These are phyloP conservation scores for Cordyceps militaris DNA, from an alignment of 2,329 filamentous ascomycete species.

Conservation along the genomic window DNA sequence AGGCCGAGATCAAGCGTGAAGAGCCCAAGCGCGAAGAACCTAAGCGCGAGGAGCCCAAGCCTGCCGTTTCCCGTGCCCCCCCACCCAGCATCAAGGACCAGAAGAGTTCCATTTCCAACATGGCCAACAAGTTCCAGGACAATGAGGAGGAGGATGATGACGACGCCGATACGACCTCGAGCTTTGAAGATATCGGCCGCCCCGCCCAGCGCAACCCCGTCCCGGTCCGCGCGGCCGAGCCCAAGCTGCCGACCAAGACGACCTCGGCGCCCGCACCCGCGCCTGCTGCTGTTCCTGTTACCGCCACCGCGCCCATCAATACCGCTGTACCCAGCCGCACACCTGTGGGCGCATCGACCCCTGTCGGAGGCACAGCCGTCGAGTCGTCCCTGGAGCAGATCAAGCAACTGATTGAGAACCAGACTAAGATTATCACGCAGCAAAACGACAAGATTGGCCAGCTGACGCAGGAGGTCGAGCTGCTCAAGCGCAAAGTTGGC, in stretches of 20 bases:
- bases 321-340: conserved; percentile 28
- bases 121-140: conserved; percentile 83
- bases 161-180: conserved; percentile 57
- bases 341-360: conserved; percentile 22
- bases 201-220: conserved; percentile 55
- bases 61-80: conserved; percentile 39
- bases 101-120: conserved; percentile 75
- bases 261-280: conserved; percentile 15
- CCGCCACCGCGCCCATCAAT: conserved; percentile 16
- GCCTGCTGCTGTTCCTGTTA: conserved; percentile 15
- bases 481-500: conserved; percentile 71
- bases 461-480: conserved; percentile 67
- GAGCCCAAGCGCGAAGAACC: conserved; percentile 37
- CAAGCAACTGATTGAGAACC: conserved; percentile 67
- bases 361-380: conserved; percentile 33
- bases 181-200: conserved; percentile 80
- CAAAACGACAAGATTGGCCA: conserved; percentile 69
- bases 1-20: conserved; percentile 28
- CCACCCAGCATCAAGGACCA: conserved; percentile 74
- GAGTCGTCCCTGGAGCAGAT: conserved; percentile 67
- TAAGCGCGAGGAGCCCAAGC: conserved; percentile 41
- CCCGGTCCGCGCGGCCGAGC: conserved; percentile 25
- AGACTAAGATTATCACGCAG: conserved; percentile 69
- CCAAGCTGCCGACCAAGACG: conserved; percentile 31
- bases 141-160: conserved; percentile 55